Base-by-base conservation (phyloP, 139 green algal genomes). In the Pleodorina starrii region DNA sequence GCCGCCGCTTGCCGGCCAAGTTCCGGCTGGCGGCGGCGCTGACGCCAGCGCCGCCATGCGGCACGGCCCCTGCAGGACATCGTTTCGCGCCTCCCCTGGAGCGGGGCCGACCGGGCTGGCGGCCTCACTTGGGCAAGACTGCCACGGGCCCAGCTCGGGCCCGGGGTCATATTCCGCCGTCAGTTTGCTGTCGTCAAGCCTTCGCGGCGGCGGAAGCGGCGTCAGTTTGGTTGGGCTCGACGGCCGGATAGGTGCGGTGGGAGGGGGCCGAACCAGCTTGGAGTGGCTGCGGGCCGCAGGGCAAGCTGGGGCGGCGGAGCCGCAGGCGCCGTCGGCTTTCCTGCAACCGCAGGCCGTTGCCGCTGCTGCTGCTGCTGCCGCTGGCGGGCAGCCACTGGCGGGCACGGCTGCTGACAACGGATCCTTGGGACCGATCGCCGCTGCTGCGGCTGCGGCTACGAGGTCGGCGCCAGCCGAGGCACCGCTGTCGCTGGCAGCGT, bases 141-240 rank as follows among this genome's bases (percentile, higher is more conserved):
- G 6, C 6, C 11, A 38, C 42, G n/a, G 81, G 27, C 5, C 29
- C 10, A 16, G 27, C 42, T 21, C 23, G 1, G 80, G 54, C 0
- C 68, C 54, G 17, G 78, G 80, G 19, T 86, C 81, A 0, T 60
- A 77, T 42, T 35, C 51, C 14, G 66, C 66, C 0, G 44, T 79
- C 63, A 88, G 82, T 44, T 35, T 88, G 44, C 68, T 88, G 32
- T 88, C 82, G 16, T 79, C 27, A n/a, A 88, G 82, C 82, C 66
- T 88, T 12, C 81, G n/a, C n/a, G n/a, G 38, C 43, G 2, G 17
- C 46, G 76, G 11, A 1, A n/a, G 32, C 17, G 29, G 17, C 46
- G 76, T 1, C 50, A 17, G 29, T 36, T 5, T 43, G 2, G 63
- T 3, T 36, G 63, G 27, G 11, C 2, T 38, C 32, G 63, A 35